Percentiles rank a stretch among this genome's conserved stretches.
phyloP scores from a whole-genome alignment of 176 grass and related monocot genomes.

The Oryza meridionalis region DNA sequence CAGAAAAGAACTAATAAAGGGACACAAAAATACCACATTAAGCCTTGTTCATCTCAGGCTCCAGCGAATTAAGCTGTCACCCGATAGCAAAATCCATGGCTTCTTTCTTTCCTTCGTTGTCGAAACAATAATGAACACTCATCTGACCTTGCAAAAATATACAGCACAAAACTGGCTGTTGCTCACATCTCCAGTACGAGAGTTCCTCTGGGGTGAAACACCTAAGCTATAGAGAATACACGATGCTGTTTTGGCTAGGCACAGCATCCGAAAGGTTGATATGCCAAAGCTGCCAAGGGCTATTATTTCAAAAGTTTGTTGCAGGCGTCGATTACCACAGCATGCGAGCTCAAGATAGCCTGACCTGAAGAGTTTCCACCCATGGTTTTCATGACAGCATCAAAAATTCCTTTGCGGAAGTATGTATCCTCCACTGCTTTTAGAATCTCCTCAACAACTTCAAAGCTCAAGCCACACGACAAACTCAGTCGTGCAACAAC shows the following conservation, averaged over 20 bases:
- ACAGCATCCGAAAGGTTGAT: constrained; percentile 41
- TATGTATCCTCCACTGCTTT: constrained; percentile 75
- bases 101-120: constrained; percentile 47
- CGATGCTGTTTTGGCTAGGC: constrained; percentile 30
- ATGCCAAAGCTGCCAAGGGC: constrained; percentile 22
- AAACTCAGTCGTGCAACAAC: constrained; percentile 65
- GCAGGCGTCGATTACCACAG: constrained; percentile 51
- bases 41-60: constrained; percentile 58
- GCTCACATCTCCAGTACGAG: constrained; percentile 58
- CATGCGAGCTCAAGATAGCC: constrained; percentile 65
- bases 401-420: constrained; percentile 55
- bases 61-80: constrained; percentile 34
- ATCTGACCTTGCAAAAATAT: constrained; percentile 67
- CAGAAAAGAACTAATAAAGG: constrained; percentile 61
- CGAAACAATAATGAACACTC: constrained; percentile 65
- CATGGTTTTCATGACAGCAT: constrained; percentile 49
- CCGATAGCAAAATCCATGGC: constrained; percentile 64
- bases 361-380: constrained; percentile 58
- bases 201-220: constrained; percentile 53
- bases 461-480: constrained; percentile 62
- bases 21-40: constrained; percentile 56
- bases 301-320: constrained; percentile 53
- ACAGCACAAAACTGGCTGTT: constrained; percentile 69
- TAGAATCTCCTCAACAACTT: constrained; percentile 64
- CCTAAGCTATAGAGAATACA: constrained; percentile 57